Evolutionary conservation across 257 asterid genomes (phyloP), one percentile per base, ranked within the genome.

Genomic region (Coffea canephora): DNA sequence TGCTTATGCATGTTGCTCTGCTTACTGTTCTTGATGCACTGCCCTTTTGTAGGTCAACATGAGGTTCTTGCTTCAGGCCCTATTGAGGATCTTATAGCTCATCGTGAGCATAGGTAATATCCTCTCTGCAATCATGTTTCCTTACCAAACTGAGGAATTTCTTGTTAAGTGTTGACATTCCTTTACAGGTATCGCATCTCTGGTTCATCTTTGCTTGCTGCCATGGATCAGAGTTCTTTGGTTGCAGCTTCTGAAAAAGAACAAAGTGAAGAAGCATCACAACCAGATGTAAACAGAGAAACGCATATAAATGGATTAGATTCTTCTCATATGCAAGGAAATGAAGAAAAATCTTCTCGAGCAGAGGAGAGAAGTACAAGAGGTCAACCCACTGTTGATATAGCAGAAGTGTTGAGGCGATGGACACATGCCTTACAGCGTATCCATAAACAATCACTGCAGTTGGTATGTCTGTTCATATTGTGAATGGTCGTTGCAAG

Each of bases 381-480:
- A 86, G 92, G 96, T 78, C 98, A 93, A 84, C 92, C 97, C 25
- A 91, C 97, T 82, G 99, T 95, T 84, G 99, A 95, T 84, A 88
- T 95, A 81, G 97, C 99, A 69, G 99, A 95, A 87, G 95, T 95
- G 84, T 82, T 95, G 89, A 86, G 99, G 76, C 94, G 99, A 61
- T 95, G 99, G 99, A 95, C 99, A 7, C 99, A 95, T 87, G 97
- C 99, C 83, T 89, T 95, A 85, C 97, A 93, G 87, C 98, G 99
- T n/a, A 91, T 95, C 83, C 97, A 95, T 86, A 95, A 92, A 77
- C 99, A 95, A 81, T 92, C 99, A 57, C 91, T 92, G 84, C 99
- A 91, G 76, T 76, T 95, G 89, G 98, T 93, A 93, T 83, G 87
- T 86, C 61, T 70, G 77, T 86, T 78, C 76, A 21, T 76, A 79